Conservation (phyloP, 1,139 yeast species). For the Hanseniaspora sp. region DNA sequence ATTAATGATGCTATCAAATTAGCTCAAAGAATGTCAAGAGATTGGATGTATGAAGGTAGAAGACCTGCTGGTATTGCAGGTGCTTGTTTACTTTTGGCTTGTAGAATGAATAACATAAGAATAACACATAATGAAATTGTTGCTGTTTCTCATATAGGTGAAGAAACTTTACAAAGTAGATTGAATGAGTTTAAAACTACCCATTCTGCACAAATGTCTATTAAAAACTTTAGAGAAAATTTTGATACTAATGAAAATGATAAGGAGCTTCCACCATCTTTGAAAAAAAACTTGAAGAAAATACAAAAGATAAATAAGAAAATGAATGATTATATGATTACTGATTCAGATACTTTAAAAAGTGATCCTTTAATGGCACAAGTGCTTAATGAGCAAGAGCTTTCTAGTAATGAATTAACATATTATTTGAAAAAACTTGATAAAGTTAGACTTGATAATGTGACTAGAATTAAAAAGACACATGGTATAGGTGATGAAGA, state of each 20-base stretch:
- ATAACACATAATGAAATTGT: slow-evolving; percentile 89
- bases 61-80: slow-evolving; percentile 98
- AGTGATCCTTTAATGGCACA: slow-evolving; percentile 34
- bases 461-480: slow-evolving; percentile 28
- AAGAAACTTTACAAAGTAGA: slow-evolving; percentile 81
- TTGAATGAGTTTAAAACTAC: slow-evolving; percentile 79
- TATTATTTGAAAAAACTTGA: slow-evolving; percentile 37
- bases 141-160: slow-evolving; percentile 91
- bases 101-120: slow-evolving; percentile 89
- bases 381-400: slow-evolving; percentile 35
- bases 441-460: slow-evolving; percentile 32
- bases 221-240: slow-evolving; percentile 53
- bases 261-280: slow-evolving; percentile 68
- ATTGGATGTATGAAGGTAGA: slow-evolving; percentile 94
- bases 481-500: slow-evolving; percentile 29
- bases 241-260: slow-evolving; percentile 32
- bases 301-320: slow-evolving; percentile 32
- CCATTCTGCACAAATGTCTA: slow-evolving; percentile 59
- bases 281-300: slow-evolving; percentile 39
- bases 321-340: slow-evolving; percentile 25
- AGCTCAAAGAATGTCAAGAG: slow-evolving; percentile 83
- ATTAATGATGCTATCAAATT: slow-evolving; percentile 75
- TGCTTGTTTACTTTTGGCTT: slow-evolving; percentile 83
- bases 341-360: slow-evolving; percentile 32
- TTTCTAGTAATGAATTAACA: slow-evolving; percentile 38